These are phyloP conservation scores for Scolecobasidium constrictum DNA, from an alignment of 2,329 filamentous ascomycete species.

Conservation along the genomic window DNA sequence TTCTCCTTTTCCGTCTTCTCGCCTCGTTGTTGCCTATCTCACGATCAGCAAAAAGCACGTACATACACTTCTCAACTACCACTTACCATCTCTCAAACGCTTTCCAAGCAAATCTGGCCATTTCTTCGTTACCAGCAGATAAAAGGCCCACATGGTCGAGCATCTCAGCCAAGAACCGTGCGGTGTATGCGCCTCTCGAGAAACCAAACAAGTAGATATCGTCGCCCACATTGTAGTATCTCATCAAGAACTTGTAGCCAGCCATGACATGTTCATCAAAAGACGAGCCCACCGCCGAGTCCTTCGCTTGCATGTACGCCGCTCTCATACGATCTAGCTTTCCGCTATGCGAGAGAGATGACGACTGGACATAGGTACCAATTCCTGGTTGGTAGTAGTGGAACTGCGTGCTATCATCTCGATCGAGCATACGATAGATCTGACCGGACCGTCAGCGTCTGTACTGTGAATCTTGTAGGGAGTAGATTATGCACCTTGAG, in stretches of 20 bases:
- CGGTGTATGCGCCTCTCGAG: slow-evolving; percentile 40
- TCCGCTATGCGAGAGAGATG: slow-evolving; percentile 47
- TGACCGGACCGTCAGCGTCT: no score
- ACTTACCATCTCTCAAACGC: slow-evolving; percentile 38
- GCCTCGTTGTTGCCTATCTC: slow-evolving; percentile 56
- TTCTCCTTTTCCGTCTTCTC: slow-evolving; percentile 31
- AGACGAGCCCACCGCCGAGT: slow-evolving; percentile 68
- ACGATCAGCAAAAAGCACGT: no score
- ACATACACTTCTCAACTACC: no score
- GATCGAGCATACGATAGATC: slow-evolving; percentile 59
- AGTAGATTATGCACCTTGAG: no score
- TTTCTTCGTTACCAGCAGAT: slow-evolving; percentile 73
- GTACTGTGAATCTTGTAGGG: no score
- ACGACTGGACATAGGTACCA: slow-evolving; percentile 59
- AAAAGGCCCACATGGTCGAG: slow-evolving; percentile 71
- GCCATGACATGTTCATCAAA: slow-evolving; percentile 78
- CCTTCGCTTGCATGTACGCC: slow-evolving; percentile 63
- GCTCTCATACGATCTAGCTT: slow-evolving; percentile 47
- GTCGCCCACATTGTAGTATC: slow-evolving; percentile 36
- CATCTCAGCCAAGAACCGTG: slow-evolving; percentile 60
- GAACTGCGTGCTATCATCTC: slow-evolving; percentile 47
- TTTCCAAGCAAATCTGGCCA: slow-evolving; percentile 77
- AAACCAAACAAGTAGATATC: slow-evolving; percentile 40
- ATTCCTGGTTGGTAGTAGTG: slow-evolving; percentile 40
- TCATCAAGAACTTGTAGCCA: slow-evolving; percentile 55